Conservation (phyloP, 768 basidiomycete genomes). For the Guyanaporus albipodus region DNA sequence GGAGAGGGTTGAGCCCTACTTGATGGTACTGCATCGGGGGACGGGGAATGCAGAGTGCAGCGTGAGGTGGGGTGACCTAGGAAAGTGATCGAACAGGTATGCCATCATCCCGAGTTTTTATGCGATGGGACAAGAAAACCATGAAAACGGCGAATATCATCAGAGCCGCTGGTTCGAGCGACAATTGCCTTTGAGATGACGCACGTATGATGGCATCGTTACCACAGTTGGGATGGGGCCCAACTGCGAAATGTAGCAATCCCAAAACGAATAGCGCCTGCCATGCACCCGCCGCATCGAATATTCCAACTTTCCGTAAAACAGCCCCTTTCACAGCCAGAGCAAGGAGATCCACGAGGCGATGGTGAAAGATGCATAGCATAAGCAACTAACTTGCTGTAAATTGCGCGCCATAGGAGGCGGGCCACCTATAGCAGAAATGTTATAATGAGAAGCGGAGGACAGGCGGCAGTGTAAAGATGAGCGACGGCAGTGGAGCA, state of each 20-base stretch:
- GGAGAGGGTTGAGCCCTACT: conserved; percentile 16
- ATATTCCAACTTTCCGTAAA: neutral
- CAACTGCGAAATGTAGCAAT: neutral
- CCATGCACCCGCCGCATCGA: conserved; percentile 13
- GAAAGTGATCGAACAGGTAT: neutral
- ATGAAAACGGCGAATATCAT: neutral
- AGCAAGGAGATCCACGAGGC: conserved; percentile 1
- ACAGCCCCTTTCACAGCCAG: neutral
- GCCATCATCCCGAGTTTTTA: conserved; percentile 14
- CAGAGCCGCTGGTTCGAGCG: conserved; percentile 5
- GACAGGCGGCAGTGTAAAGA: neutral
- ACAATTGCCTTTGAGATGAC: conserved; percentile 18
- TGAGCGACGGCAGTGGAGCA: too few relatives aligned
- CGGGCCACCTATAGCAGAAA: neutral
- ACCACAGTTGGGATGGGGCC: neutral
- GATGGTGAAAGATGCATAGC: neutral
- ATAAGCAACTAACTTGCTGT: conserved; percentile 23
- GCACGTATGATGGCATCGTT: neutral
- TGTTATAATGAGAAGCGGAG: too few relatives aligned
- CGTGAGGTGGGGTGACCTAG: too few relatives aligned
- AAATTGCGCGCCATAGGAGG: neutral
- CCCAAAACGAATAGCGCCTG: conserved; percentile 7
- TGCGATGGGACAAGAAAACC: conserved; percentile 4
- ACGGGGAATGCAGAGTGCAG: conserved; percentile 4
- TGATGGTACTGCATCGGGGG: conserved; percentile 13